Base-by-base conservation (phyloP, 805 yeast species). In the Candida dajiaensis region DNA sequence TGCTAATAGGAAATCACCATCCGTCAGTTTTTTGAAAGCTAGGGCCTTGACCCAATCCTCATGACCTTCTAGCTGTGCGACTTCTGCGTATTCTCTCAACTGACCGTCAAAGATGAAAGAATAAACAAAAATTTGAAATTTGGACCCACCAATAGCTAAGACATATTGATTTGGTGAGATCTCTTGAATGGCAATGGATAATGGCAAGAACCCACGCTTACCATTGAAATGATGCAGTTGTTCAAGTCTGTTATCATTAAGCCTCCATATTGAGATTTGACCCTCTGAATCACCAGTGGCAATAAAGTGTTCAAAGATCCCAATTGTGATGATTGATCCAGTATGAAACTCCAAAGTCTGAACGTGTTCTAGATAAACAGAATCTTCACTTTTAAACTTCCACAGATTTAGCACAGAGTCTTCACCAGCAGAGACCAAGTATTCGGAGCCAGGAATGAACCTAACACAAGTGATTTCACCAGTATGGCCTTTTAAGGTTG, bases 41-140 rank as follows among this genome's bases (percentile, higher is more conserved):
- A 94, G 66, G 13, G 88, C 74, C 60, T 85, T 85, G 43, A 94
- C 78, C 99, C 99, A 94, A 65, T 90, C 97, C 65, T 94, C 99
- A 63, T 94, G 99, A 5, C 99, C 99, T 23, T 81, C 74, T 29
- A 94, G 65, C 9, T 68, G 68, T 1, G 89, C 85, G 26, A 72
- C 69, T 44, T 67, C 69, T 9, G 56, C 44, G 38, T 73, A 66
- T 12, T 53, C 47, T 3, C 42, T 38, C 13, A 65, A 31, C 12
- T 49, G 43, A 10, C 19, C 47, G 0, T 21, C 42, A 1, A 62
- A 42, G 11, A 52, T 57, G 50, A 81, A 75, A 0, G 82, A 63
- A 55, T 78, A 80, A 5, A 87, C 71, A 48, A 72, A 79, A 6
- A 90, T 58, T 28, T 66, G 60, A 25, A 66, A 62, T 45, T 73